Evolutionary conservation across 768 basidiomycete species (phyloP), one percentile per base, ranked within the genome.

Genomic region (Panus rudis): DNA sequence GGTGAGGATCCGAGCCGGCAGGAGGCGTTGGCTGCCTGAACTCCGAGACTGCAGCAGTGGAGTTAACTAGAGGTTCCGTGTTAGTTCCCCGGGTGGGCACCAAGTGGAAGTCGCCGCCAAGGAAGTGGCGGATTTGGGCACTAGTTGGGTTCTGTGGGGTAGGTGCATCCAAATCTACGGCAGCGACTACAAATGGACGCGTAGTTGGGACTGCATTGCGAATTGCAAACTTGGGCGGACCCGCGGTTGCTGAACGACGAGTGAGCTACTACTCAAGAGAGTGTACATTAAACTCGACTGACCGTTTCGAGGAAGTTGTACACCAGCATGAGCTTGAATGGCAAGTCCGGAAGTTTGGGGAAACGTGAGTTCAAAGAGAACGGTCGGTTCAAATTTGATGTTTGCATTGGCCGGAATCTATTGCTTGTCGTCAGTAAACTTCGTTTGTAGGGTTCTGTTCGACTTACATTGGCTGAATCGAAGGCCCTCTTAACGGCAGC

Each of bases 321-420:
- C 52, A 35, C 67, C 69, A 2, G 69, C 62, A 7, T 59, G 57
- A 28, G 69, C 63, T 45, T 64, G 54, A 4, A 67, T 38, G 13
- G 41, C 27, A 37, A 57, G 52, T 33, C 49, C 54, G 6, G 63
- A 30, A 13, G 65, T 43, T 39, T 64, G 63, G 24, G 65, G 61
- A 51, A 72, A 72, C 19, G 61, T 57, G 12, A 69, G 55, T 37
- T 69, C 63, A 4, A 67, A 47, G 7, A 64, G 48, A 23, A 60
- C 63, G 10, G 51, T 52, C 6, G 71, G 71, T 28, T 53, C 55
- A 55, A 73, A 73, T 14, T 61, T 58, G 31, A 65, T 55, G 19
- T 68, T 49, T 25, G 71, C 56, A 39, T 66, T 61, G 4, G 64
- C 65, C n/a, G 71, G 69, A 28, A 73, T 66, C 37, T 64, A 25